These are phyloP conservation scores for Cordyceps cateniannulata DNA, from an alignment of 2,329 filamentous ascomycete species.

Conservation along the genomic window DNA sequence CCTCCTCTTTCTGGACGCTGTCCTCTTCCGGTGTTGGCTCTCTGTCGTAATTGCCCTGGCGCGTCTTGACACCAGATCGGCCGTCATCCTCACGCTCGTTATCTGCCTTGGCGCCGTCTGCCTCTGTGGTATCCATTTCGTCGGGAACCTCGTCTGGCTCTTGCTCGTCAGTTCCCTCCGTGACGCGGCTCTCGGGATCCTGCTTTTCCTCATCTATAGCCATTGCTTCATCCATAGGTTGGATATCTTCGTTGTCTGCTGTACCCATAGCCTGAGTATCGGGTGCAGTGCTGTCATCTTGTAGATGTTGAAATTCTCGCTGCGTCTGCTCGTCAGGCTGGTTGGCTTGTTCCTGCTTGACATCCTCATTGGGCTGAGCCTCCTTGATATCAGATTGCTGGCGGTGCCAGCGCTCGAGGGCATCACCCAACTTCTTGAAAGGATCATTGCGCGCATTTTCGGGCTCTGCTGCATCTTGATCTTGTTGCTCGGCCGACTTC, in stretches of 20 bases:
- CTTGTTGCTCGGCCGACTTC: conserved; percentile 37
- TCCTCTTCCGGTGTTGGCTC: conserved; percentile 38
- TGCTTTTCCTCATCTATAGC: conserved; percentile 68
- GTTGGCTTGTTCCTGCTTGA: conserved; percentile 37
- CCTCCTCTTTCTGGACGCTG: conserved; percentile 38
- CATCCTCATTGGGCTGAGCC: conserved; percentile 36
- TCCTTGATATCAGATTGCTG: conserved; percentile 77
- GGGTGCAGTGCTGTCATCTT: conserved; percentile 72
- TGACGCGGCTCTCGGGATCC: conserved; percentile 37
- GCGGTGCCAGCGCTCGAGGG: conserved; percentile 86
- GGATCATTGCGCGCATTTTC: conserved; percentile 51
- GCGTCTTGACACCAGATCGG: conserved; percentile 54
- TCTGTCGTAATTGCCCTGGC: conserved; percentile 51
- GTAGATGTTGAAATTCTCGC: conserved; percentile 89
- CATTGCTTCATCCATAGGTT: conserved; percentile 81
- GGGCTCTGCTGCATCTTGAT: conserved; percentile 38
- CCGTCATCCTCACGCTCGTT: conserved; percentile 46
- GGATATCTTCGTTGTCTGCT: conserved; percentile 79
- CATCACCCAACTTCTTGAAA: conserved; percentile 92
- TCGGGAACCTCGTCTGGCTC: conserved; percentile 39
- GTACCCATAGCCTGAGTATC: conserved; percentile 89
- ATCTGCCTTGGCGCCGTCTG: conserved; percentile 28
- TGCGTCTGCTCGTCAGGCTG: conserved; percentile 65
- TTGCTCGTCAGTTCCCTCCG: conserved; percentile 45
- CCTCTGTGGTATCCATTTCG: conserved; percentile 35